Evolutionary conservation across 331 rosid species (phyloP).

Genomic region (Quercus lobata): DNA sequence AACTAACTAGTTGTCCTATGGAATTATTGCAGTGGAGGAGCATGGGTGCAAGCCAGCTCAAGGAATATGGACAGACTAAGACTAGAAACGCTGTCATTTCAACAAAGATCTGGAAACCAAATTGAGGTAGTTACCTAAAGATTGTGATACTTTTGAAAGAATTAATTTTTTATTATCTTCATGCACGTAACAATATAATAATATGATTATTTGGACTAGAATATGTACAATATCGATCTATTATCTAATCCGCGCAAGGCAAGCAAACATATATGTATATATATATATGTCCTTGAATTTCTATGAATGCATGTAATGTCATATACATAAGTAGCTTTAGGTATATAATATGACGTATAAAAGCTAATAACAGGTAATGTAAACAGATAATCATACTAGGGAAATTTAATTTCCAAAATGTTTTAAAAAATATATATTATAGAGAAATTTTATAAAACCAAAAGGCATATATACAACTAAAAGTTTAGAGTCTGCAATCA

Average conservation of each 20-base stretch:
- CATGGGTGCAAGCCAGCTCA: conserved; percentile 34
- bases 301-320: neutral
- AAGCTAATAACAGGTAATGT: too few species aligned
- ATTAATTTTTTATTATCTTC: neutral
- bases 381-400: too few species aligned
- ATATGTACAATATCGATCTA: neutral
- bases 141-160: neutral
- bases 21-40: conserved; percentile 41
- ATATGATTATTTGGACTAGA: neutral
- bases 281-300: neutral
- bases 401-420: too few species aligned
- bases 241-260: neutral
- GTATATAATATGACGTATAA: too few species aligned
- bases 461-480: too few species aligned
- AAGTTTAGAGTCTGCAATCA: too few species aligned
- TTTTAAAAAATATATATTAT: too few species aligned
- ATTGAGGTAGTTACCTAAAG: conserved; percentile 40
- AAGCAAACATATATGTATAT: neutral
- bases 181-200: neutral
- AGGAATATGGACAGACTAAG: conserved; percentile 32
- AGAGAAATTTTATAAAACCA: too few species aligned
- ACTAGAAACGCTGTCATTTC: conserved; percentile 35
- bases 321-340: neutral
- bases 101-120: conserved; percentile 27
- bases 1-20: neutral